These are phyloP conservation scores for Ilyonectria destructans DNA, from an alignment of 2,329 filamentous ascomycete species.

Conservation along the genomic window DNA sequence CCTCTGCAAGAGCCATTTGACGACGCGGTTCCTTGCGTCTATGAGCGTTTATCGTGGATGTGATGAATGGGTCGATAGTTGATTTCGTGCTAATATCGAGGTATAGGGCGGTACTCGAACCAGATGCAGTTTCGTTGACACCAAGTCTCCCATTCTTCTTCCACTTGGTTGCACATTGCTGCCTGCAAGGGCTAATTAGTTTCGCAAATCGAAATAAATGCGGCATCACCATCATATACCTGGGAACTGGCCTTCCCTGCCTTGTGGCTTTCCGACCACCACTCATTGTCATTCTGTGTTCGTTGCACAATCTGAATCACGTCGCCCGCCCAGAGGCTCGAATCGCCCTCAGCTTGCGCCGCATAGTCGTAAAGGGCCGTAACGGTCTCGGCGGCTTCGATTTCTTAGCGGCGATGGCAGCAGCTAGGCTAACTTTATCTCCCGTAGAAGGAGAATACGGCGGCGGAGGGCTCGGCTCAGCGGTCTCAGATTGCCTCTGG, in stretches of 20 bases:
- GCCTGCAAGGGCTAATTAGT: constrained; percentile 56
- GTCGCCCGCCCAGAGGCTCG: constrained; percentile 92
- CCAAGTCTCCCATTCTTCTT: constrained; percentile 35
- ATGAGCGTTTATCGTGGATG: constrained; percentile 36
- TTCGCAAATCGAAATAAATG: neutral
- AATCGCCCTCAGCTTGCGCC: constrained; percentile 93
- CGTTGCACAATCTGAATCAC: constrained; percentile 89
- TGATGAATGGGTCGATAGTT: constrained; percentile 31
- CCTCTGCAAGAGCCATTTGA: constrained; percentile 16
- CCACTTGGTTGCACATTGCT: constrained; percentile 65
- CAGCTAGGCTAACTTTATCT: constrained; percentile 60
- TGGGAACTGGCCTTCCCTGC: constrained; percentile 92
- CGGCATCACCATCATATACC: constrained; percentile 70
- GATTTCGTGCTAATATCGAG: constrained; percentile 33
- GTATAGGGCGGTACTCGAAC: constrained; percentile 27
- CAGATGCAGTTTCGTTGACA: constrained; percentile 2
- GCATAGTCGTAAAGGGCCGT: constrained; percentile 97
- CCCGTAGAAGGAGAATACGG: constrained; percentile 74
- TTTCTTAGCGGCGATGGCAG: constrained; percentile 67
- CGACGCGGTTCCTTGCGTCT: constrained; percentile 15
- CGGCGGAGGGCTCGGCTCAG: constrained; percentile 75
- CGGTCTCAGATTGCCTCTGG: constrained; percentile 57
- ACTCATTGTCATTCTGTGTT: constrained; percentile 95
- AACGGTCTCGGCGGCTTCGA: constrained; percentile 84
- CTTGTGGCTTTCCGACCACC: constrained; percentile 90